Conservation (phyloP, 2,329 filamentous ascomycete species). For the Pseudogymnoascus sp. region DNA sequence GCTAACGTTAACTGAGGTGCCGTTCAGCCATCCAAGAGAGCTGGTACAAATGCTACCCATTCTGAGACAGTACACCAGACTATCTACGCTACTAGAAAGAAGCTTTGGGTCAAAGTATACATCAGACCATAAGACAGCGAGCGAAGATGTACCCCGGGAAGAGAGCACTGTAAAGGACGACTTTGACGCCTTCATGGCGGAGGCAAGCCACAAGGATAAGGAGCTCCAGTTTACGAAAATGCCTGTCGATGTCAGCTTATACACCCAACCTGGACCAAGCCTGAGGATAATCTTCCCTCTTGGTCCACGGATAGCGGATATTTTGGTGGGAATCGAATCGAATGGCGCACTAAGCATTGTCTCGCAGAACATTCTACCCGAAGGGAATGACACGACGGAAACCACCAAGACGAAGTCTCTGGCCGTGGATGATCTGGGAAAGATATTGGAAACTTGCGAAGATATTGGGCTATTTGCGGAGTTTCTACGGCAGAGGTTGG, state of each 20-base stretch:
- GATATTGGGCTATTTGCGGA: constrained; percentile 46
- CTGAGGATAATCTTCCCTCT: constrained; percentile 26
- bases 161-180: constrained; percentile 23
- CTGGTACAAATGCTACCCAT: constrained; percentile 65
- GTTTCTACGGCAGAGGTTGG: constrained; percentile 34
- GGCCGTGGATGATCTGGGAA: constrained; percentile 31
- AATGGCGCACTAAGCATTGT: constrained; percentile 26
- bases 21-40: constrained; percentile 72
- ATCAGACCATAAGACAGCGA: not conserved
- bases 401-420: constrained; percentile 16
- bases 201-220: not conserved
- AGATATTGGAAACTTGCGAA: constrained; percentile 39
- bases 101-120: constrained; percentile 40
- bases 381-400: constrained; percentile 14
- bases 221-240: constrained; percentile 8
- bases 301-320: constrained; percentile 23
- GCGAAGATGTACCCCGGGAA: constrained; percentile 9
- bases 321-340: constrained; percentile 25
- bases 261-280: constrained; percentile 24
- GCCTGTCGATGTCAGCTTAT: constrained; percentile 25
- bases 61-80: constrained; percentile 67
- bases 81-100: constrained; percentile 56
- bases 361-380: constrained; percentile 24
- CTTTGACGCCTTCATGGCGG: constrained; percentile 26
- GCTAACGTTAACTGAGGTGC: constrained; percentile 56